Evolutionary conservation across 345 rosid genomes (phyloP), one percentile per base, ranked within the genome.

Genomic region (Pugionium dolabratum): DNA sequence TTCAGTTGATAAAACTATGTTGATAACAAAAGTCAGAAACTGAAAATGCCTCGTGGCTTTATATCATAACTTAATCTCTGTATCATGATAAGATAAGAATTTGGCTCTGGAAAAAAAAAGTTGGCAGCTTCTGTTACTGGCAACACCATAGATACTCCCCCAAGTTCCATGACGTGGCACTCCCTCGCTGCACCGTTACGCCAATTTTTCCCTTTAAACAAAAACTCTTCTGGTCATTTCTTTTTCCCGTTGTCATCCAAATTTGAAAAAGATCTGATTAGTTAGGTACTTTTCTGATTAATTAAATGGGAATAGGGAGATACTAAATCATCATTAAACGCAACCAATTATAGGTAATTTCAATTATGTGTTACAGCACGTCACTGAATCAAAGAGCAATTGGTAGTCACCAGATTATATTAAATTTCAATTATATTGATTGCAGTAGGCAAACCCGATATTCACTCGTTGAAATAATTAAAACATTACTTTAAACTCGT

Each of bases 121-220:
- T 71, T 71, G 76, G 59, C 69, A 11, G 69, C 59, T 71, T 64
- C 64, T 71, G 71, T 50, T 57, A 64, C 59, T 72, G 61, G 60
- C 76, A 42, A 48, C 57, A 42, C 60, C 39, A 58, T 57, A 54
- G 64, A 63, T 26, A 64, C 59, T 52, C 46, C 28, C 5, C 59
- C 8, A 56, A 56, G 75, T 44, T 49, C 9, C 9, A 30, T 59
- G 67, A 66, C 57, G 62, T 66, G 76, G 10, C 35, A 45, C 44
- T 59, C 50, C 36, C 51, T 36, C 1, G 40, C 1, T 36, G 40
- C 40, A 36, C 40, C 40, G 40, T 36, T 6, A 36, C 40, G 7
- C 40, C 8, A 36, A 2, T 4, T 1, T 36, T 6, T 2, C 3
- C 3, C 3, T 36, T 36, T 36, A 34, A 34, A 34, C 36, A 2